Evolutionary conservation across 2,329 filamentous ascomycete genomes (phyloP).

Genomic region (Ustulina deusta): DNA sequence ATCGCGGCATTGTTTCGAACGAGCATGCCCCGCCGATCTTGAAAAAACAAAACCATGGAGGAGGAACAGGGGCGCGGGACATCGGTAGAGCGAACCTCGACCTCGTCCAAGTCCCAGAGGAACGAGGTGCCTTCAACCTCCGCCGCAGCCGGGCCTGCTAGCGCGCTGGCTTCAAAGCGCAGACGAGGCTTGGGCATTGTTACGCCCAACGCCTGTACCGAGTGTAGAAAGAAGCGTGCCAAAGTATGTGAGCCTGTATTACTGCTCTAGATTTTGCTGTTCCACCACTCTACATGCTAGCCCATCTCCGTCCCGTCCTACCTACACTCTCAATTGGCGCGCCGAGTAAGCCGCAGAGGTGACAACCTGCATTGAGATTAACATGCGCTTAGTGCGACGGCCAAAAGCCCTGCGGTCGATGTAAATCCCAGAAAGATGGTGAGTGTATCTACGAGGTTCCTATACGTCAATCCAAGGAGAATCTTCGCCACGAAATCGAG

Average conservation of each 20-base stretch:
- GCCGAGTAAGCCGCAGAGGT: slow-evolving; percentile 45
- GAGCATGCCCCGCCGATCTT: slow-evolving; percentile 43
- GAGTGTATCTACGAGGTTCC: slow-evolving; percentile 73
- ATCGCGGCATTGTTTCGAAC: slow-evolving; percentile 25
- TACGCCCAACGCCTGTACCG: slow-evolving; percentile 70
- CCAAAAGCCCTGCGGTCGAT: slow-evolving; percentile 66
- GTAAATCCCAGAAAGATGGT: slow-evolving; percentile 64
- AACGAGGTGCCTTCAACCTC: slow-evolving; percentile 45
- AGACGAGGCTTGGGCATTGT: slow-evolving; percentile 67
- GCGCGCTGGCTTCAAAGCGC: slow-evolving; percentile 60
- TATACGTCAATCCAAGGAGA: slow-evolving; percentile 73
- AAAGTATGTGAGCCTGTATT: slow-evolving; percentile 58
- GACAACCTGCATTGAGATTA: neutral
- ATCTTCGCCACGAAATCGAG: slow-evolving; percentile 70
- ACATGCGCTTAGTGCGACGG: slow-evolving; percentile 64
- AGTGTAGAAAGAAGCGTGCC: slow-evolving; percentile 71
- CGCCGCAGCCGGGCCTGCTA: slow-evolving; percentile 38
- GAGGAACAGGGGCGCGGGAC: slow-evolving; percentile 47
- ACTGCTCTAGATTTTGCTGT: neutral
- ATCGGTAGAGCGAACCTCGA: slow-evolving; percentile 44
- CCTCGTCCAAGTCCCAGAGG: slow-evolving; percentile 45
- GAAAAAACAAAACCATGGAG: slow-evolving; percentile 46
- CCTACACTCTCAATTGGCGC: slow-evolving; percentile 1
- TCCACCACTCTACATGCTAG: neutral
- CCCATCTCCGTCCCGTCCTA: slow-evolving; percentile 15